phyloP scores from a whole-genome alignment of 1,284 basidiomycete genomes.

The Ustilago loliicola region DNA sequence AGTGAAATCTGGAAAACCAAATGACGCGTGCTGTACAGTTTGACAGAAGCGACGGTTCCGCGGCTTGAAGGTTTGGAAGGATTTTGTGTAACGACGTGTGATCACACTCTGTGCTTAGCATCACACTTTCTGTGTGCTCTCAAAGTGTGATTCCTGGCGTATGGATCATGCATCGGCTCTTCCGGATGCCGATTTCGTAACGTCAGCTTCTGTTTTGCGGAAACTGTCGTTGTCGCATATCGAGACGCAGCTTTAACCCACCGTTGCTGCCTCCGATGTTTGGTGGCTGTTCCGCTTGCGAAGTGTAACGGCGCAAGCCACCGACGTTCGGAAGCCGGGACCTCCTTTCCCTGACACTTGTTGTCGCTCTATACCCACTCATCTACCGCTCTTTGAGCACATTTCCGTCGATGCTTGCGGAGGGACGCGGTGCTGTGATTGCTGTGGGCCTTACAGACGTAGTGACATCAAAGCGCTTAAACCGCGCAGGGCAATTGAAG shows the following conservation, averaged over 20 bases:
- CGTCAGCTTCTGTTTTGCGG: background rate
- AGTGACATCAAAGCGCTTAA: no score
- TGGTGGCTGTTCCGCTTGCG: background rate
- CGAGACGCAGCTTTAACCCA: background rate
- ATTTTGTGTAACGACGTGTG: slow-evolving; percentile 7
- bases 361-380: no score
- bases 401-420: no score
- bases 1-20: no score
- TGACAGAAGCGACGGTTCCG: background rate
- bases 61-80: background rate
- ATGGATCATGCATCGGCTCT: background rate
- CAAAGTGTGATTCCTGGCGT: background rate
- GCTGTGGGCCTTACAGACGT: no score
- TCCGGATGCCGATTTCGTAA: background rate
- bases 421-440: no score
- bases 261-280: background rate
- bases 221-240: background rate
- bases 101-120: slow-evolving; percentile 14
- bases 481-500: no score
- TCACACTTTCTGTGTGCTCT: background rate
- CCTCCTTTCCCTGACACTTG: no score
- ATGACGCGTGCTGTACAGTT: no score
- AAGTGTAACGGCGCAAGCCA: no score
- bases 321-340: no score
- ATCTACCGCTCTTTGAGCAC: no score